Evolutionary conservation across 2,329 filamentous ascomycete species (phyloP).

Genomic region (Curvularia sp.): DNA sequence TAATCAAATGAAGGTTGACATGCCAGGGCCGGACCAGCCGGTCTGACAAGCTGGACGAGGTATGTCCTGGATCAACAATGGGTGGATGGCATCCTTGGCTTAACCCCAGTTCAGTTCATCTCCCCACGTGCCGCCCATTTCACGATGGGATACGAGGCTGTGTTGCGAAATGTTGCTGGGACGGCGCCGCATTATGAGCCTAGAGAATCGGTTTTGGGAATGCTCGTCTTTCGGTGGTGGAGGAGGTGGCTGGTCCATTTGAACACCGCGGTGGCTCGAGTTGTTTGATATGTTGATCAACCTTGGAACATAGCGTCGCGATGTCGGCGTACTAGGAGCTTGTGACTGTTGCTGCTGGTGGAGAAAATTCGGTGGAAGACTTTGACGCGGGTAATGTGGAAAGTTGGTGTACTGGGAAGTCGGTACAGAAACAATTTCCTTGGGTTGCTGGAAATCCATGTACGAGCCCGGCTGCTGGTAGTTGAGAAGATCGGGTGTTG

Average conservation of each 20-base stretch:
- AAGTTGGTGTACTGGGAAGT: constrained; percentile 47
- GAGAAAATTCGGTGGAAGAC: constrained; percentile 46
- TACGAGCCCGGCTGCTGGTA: constrained; percentile 42
- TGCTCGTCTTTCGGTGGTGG: constrained; percentile 47
- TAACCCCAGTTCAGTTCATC: constrained; percentile 48
- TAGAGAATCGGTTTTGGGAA: constrained; percentile 42
- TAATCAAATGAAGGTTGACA: constrained; percentile 31
- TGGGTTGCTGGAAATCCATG: constrained; percentile 41
- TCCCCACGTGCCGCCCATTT: constrained; percentile 43
- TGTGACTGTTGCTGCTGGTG: constrained; percentile 24
- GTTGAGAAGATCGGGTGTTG: constrained; percentile 44
- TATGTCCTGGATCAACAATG: background rate
- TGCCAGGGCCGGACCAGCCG: constrained; percentile 38
- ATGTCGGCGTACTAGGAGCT: constrained; percentile 23
- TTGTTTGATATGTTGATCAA: constrained; percentile 44
- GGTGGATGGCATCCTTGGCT: constrained; percentile 7
- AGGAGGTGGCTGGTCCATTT: constrained; percentile 43
- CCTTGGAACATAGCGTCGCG: constrained; percentile 45
- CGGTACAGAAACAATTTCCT: constrained; percentile 43
- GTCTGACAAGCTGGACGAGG: constrained; percentile 10
- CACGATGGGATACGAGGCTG: constrained; percentile 40
- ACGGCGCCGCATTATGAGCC: constrained; percentile 45
- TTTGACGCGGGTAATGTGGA: constrained; percentile 44
- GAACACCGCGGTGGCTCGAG: constrained; percentile 34
- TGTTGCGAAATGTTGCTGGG: constrained; percentile 50